Evolutionary conservation across 768 basidiomycete species (phyloP).

Genomic region (Plicaturopsis crispa): DNA sequence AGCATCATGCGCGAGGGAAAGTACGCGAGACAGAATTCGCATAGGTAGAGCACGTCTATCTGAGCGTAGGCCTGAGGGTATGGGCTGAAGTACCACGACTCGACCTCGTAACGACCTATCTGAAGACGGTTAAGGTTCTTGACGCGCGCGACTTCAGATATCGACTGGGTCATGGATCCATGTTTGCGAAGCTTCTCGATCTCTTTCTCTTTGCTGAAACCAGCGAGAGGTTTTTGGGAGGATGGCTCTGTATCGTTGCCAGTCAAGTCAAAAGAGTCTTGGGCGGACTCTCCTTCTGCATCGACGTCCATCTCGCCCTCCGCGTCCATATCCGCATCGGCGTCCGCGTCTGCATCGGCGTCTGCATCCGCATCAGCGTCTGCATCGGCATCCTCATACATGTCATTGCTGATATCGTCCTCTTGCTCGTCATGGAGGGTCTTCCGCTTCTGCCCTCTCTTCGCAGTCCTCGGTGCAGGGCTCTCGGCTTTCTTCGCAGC

Average conservation of each 20-base stretch:
- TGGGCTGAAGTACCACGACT: constrained; percentile 99
- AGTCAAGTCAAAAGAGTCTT: constrained; percentile 58
- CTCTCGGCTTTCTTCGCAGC: constrained; percentile 34
- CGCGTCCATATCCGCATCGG: constrained; percentile 53
- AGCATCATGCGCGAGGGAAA: constrained; percentile 90
- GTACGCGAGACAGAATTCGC: constrained; percentile 96
- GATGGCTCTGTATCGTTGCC: constrained; percentile 39
- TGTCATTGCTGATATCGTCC: constrained; percentile 48
- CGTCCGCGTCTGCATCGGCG: constrained; percentile 33
- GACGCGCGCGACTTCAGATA: constrained; percentile 95
- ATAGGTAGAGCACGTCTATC: constrained; percentile 90
- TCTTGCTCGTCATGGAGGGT: constrained; percentile 58
- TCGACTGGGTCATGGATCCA: constrained; percentile 98
- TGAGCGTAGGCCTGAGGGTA: constrained; percentile 99
- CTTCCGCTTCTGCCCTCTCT: constrained; percentile 65
- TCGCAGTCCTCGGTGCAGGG: constrained; percentile 14
- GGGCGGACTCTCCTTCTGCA: constrained; percentile 63
- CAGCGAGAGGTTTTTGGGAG: constrained; percentile 34
- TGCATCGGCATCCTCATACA: constrained; percentile 41
- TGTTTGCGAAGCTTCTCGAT: constrained; percentile 97
- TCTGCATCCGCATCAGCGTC: constrained; percentile 41
- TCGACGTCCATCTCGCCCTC: constrained; percentile 65
- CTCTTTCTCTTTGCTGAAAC: constrained; percentile 96
- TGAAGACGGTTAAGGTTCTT: constrained; percentile 97
- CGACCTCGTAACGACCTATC: constrained; percentile 94